Evolutionary conservation across 345 rosid genomes (phyloP).

Genomic region (Gossypium ekmanianum): DNA sequence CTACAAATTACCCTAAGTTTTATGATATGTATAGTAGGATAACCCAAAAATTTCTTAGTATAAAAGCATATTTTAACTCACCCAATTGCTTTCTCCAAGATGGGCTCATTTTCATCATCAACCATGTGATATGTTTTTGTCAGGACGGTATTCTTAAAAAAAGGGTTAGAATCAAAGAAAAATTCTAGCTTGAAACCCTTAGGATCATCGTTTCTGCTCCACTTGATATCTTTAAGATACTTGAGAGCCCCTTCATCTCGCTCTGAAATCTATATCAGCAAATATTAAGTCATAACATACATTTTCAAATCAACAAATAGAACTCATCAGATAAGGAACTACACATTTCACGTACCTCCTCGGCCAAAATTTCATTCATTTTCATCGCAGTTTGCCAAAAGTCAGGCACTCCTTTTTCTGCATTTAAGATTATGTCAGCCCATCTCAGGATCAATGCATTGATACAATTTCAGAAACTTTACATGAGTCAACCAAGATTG

Average conservation of each 20-base stretch:
- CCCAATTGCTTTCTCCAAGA: constrained; percentile 64
- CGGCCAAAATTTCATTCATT: constrained; percentile 78
- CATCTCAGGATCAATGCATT: constrained; percentile 16
- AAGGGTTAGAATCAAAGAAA: constrained; percentile 78
- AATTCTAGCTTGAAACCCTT: constrained; percentile 98
- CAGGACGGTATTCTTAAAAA: constrained; percentile 50
- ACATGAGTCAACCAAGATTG: background rate
- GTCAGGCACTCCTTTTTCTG: constrained; percentile 94
- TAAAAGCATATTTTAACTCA: background rate
- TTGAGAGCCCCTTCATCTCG: constrained; percentile 92
- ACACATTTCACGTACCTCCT: constrained; percentile 50
- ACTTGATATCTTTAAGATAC: constrained; percentile 82
- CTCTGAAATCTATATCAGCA: constrained; percentile 60
- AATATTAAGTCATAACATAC: background rate
- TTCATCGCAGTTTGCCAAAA: constrained; percentile 97
- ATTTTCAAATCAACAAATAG: background rate
- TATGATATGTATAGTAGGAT: background rate
- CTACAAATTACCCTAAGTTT: constrained; percentile 24
- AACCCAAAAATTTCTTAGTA: background rate
- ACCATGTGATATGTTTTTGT: constrained; percentile 10
- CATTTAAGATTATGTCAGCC: constrained; percentile 9
- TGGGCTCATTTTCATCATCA: constrained; percentile 40
- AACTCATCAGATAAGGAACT: background rate
- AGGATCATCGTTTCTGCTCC: constrained; percentile 73
- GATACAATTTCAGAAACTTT: constrained; percentile 10